Base-by-base conservation (phyloP, 2,329 filamentous ascomycete genomes). In the Bipolaris bicolor region DNA sequence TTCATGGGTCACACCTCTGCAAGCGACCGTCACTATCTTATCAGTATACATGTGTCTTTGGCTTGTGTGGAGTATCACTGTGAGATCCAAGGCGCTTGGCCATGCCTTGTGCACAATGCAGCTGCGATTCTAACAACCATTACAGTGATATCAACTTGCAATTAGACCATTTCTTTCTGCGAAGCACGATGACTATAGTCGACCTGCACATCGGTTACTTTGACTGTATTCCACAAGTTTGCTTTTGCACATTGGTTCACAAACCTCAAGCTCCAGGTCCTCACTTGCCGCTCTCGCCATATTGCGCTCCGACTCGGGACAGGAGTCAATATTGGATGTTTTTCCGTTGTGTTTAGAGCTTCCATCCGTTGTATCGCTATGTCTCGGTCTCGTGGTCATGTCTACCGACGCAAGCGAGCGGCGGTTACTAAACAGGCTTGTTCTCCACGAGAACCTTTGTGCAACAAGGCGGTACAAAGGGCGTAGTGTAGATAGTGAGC, bases 401-500 rank as follows among this genome's bases (percentile, higher is more conserved):
- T 46, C 44, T 11, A 46, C 7, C 7, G 44, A 34, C 34, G 29
- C 18, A 10, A 33, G 31, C 10, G 44, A 46, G 16, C 18, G 29
- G 10, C 5, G 44, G 24, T 31, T 33, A 11, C 44, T 46, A 29
- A 46, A 33, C 16, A 46, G 13, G 7, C 29, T 46, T 31, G 29
- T 18, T 16, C 31, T 46, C 44, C 44, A 46, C 10, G 29, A 46
- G 10, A 45, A 48, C 29, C 44, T 43, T 7, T 16, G 37, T 4
- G 55, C 53, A 10, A 33, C 39, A 15, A 56, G 26, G 16, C 54
- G 54, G 20, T 57, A 60, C 10, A 65, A 51, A 3, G 62, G 61
- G 13, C 61, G 62, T 3, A 65, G 48, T 29, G 62, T 65, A 6
- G 62, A 52, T 5, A 65, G 53, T 15, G 50, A 59, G 46, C 58